Base-by-base conservation (phyloP, 148 eudicot genomes). In the Suaeda aralocaspica region DNA sequence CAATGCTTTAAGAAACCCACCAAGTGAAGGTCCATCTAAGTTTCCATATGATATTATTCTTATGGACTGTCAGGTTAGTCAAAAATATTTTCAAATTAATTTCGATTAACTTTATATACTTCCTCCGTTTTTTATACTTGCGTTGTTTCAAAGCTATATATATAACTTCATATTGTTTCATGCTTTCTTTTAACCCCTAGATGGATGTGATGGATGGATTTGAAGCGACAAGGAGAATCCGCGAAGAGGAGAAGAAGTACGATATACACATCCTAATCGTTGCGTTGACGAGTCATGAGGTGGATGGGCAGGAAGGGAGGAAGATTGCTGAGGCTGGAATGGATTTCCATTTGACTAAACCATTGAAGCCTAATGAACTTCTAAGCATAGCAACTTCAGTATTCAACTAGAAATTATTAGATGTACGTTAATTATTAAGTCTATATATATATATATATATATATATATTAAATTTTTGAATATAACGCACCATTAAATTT, bases 171-270 rank as follows among this genome's bases (percentile, higher is more conserved):
- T n/a, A n/a, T n/a, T n/a, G n/a, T n/a, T n/a, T n/a, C n/a, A n/a
- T n/a, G n/a, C n/a, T n/a, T n/a, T n/a, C n/a, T n/a, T n/a, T n/a
- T n/a, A n/a, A n/a, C n/a, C n/a, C n/a, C 24, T 81, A 92, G 92
- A 92, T 92, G 97, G 87, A 89, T 2, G 73, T 75, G 25, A 86
- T 86, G 92, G 83, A 86, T 74, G 97, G 96, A 8, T 76, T 70
- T 55, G 92, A 86, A 64, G 89, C 96, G 22, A 89, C 96, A 18
- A 76, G 59, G 36, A 69, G 71, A 28, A 92, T 92, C 66, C 73
- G 96, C 45, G 84, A 83, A 59, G 89, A 76, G 74, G 92, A 87
- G 77, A 59, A 18, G 49, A 50, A 79, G 31, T 86, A 79, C n/a
- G 81, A 86, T 0, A 49, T 86, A 18, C 87, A 64, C 71, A 86